A percentile compares a stretch with the other conserved stretches of the same genome.
Evolutionary conservation across 164 flowering plant genomes (phyloP).

Genomic region (Magnolia kwangsiensis): DNA sequence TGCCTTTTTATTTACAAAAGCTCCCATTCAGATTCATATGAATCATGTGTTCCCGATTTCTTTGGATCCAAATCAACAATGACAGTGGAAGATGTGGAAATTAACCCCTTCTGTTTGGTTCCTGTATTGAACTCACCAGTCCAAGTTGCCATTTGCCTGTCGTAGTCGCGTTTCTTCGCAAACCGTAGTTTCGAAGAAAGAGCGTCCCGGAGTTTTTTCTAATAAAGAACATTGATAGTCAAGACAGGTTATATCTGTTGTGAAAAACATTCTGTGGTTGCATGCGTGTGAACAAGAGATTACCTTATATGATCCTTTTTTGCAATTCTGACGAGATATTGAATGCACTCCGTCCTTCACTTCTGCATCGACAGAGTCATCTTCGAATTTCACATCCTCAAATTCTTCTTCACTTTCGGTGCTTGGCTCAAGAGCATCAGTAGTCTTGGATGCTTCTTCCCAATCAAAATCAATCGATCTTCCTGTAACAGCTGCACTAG

Average conservation of each 20-base stretch:
- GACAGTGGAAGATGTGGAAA: slow-evolving; percentile 8
- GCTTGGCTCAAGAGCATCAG: slow-evolving; percentile 3
- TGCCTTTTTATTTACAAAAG: slow-evolving; percentile 36
- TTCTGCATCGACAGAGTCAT: slow-evolving; percentile 30
- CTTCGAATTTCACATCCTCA: slow-evolving; percentile 33
- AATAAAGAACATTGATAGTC: neutral
- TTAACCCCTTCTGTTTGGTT: slow-evolving; percentile 7
- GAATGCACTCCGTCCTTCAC: slow-evolving; percentile 22
- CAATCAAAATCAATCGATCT: slow-evolving; percentile 7
- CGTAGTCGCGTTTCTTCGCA: slow-evolving; percentile 45
- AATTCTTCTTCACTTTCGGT: slow-evolving; percentile 27
- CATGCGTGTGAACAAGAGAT: slow-evolving; percentile 5
- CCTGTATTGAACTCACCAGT: slow-evolving; percentile 28
- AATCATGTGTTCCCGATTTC: slow-evolving; percentile 14
- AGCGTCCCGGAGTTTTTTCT: slow-evolving; percentile 47
- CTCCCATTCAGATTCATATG: slow-evolving; percentile 67
- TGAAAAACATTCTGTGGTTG: neutral
- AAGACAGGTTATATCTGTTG: neutral
- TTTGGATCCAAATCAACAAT: slow-evolving; percentile 8
- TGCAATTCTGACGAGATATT: slow-evolving; percentile 28
- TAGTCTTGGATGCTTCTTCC: slow-evolving; percentile 6
- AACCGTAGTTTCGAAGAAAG: slow-evolving; percentile 34
- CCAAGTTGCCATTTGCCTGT: slow-evolving; percentile 43
- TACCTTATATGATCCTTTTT: slow-evolving; percentile 52
- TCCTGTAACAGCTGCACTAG: slow-evolving; percentile 8